Percentiles rank a stretch among this genome's conserved stretches.
Evolutionary conservation across 2,329 filamentous ascomycete species (phyloP).

Genomic region (Aspergillus melleus): DNA sequence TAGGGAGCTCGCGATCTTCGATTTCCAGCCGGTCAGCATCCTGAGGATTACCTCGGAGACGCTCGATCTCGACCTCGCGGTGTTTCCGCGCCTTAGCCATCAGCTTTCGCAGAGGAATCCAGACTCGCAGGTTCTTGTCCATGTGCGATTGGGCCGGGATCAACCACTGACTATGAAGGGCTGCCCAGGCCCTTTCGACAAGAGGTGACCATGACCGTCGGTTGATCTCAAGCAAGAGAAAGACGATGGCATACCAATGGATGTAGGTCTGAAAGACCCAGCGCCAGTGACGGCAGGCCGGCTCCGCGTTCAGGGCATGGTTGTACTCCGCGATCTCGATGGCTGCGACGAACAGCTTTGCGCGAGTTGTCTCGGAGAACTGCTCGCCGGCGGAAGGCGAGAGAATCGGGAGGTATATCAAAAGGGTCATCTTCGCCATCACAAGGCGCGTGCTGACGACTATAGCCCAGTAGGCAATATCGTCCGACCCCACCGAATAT

Average conservation of each 20-base stretch:
- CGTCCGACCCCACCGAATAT: constrained; percentile 37
- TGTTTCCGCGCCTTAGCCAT: neutral
- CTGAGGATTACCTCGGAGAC: neutral
- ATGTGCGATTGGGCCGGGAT: neutral
- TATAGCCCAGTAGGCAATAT: constrained; percentile 51
- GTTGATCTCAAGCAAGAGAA: constrained; percentile 51
- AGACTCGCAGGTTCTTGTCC: neutral
- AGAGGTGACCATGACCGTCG: neutral
- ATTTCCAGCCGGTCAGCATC: neutral
- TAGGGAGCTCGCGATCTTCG: neutral
- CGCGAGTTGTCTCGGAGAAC: neutral
- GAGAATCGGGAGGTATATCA: constrained; percentile 54
- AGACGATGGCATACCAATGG: constrained; percentile 61
- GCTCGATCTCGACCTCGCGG: neutral
- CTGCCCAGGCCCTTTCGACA: neutral
- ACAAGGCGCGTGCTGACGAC: constrained; percentile 40
- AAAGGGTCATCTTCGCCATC: constrained; percentile 43
- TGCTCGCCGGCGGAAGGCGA: constrained; percentile 19
- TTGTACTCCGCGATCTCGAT: constrained; percentile 52
- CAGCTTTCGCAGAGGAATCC: neutral
- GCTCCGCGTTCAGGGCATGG: constrained; percentile 54
- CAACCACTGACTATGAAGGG: neutral
- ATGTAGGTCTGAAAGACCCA: constrained; percentile 63
- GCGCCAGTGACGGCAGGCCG: constrained; percentile 52
- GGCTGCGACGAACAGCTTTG: constrained; percentile 11